Base-by-base conservation (phyloP, 306 rosid species). In the Lathyrus aphaca region DNA sequence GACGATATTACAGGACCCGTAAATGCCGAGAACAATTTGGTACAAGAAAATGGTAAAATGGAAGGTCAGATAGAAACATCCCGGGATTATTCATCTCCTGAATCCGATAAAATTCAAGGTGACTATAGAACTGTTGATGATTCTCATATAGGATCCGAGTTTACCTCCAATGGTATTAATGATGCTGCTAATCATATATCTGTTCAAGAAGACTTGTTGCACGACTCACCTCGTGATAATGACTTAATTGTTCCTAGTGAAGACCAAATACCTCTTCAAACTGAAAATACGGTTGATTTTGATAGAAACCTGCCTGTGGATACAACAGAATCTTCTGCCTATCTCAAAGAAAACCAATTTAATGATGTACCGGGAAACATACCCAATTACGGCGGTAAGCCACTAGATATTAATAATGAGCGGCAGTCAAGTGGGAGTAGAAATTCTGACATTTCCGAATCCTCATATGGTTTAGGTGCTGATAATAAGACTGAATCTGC, bases 61-160 rank as follows among this genome's bases (percentile, higher is more conserved):
- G 83, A 79, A 71, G 88, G 73, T 66, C 71, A 77, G 75, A 69
- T 84, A 82, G 86, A 82, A 83, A 69, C 79, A 48, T 61, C 76
- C 27, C 49, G 29, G 81, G 93, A 86, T 55, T 75, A 66, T 71
- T 70, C 95, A 57, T 84, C 81, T 81, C 77, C 83, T 14, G 84
- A 82, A 77, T 64, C 77, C 63, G 87, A 73, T 74, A 79, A 69
- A 56, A 64, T 74, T 86, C 77, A 66, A 15, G 38, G 70, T 60
- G 81, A 79, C 74, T 58, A 71, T 80, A 72, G 60, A 66, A 79
- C 76, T 81, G 88, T 58, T 80, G 84, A 79, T 79, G 86, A 76
- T 83, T 77, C 81, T 83, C 84, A 71, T 69, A 40, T 68, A 65
- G 80, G 78, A 69, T 76, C 75, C 13, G 64, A 77, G 61, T 68